Conservation (phyloP, 345 rosid species). For the Pistacia vera region DNA sequence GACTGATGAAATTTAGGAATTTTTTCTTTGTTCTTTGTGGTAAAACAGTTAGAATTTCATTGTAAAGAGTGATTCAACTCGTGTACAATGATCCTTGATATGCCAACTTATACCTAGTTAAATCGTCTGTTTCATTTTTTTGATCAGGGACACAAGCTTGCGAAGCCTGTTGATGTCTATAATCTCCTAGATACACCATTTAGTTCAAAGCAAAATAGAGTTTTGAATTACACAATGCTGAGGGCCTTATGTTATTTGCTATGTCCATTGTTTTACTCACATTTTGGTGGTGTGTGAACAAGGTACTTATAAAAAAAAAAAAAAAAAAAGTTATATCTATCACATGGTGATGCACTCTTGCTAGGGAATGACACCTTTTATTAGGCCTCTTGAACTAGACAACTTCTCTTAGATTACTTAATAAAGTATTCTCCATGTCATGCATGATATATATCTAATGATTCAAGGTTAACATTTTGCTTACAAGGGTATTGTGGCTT, state of each 20-base stretch:
- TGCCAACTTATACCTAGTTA: background rate
- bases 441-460: background rate
- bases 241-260: no score
- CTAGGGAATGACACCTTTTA: background rate
- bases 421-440: background rate
- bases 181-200: conserved; percentile 47
- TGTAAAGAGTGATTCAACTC: background rate
- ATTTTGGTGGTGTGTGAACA: no score
- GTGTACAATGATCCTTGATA: background rate
- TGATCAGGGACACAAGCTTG: conserved; percentile 51
- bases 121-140: background rate
- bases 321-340: background rate
- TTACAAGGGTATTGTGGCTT: background rate
- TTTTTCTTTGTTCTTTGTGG: background rate
- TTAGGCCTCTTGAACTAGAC: background rate
- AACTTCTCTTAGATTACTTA: background rate
- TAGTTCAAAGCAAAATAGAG: conserved; percentile 32
- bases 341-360: background rate
- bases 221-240: no score
- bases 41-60: background rate
- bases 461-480: background rate
- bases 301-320: no score
- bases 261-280: no score
- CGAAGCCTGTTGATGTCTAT: conserved; percentile 55
- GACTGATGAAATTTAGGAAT: background rate